A percentile compares a stretch with the other conserved stretches of the same genome.
phyloP scores from a whole-genome alignment of 768 basidiomycete genomes.

The Cyathus striatus region DNA sequence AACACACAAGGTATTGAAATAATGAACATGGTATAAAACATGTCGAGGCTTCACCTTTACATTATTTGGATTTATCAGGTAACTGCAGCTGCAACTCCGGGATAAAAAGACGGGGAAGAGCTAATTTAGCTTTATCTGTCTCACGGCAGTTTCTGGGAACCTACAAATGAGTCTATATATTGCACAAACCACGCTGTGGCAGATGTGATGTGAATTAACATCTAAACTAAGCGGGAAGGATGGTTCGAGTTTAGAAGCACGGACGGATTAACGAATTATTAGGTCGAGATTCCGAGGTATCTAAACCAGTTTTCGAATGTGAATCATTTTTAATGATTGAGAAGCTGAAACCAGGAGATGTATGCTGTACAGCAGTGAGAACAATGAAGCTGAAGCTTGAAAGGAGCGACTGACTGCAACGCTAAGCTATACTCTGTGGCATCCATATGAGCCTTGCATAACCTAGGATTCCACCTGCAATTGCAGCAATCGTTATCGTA shows the following conservation, averaged over 20 bases:
- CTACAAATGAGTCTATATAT: slow-evolving; percentile 53
- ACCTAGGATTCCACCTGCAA: no score
- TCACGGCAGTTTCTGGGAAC: slow-evolving; percentile 52
- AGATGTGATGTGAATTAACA: not conserved
- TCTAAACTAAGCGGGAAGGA: not conserved
- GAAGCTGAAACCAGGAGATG: no score
- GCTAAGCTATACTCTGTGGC: no score
- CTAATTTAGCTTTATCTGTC: slow-evolving; percentile 61
- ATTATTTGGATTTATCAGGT: slow-evolving; percentile 51
- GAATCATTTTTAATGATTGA: no score
- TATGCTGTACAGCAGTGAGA: no score
- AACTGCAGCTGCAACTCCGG: slow-evolving; percentile 69
- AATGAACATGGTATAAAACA: slow-evolving; percentile 1
- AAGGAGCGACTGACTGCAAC: no score
- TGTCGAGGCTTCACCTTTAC: slow-evolving; percentile 27
- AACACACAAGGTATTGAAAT: slow-evolving; percentile 43
- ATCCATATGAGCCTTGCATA: no score
- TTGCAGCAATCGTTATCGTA: no score
- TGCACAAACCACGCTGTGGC: slow-evolving; percentile 51
- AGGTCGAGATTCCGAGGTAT: slow-evolving; percentile 54
- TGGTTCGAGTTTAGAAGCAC: slow-evolving; percentile 31
- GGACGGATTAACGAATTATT: slow-evolving; percentile 56
- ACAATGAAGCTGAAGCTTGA: no score
- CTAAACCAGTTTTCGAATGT: slow-evolving; percentile 51
- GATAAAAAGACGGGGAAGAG: slow-evolving; percentile 62